Conservation (phyloP, 345 rosid species). For the Eucalyptus leucophloia region DNA sequence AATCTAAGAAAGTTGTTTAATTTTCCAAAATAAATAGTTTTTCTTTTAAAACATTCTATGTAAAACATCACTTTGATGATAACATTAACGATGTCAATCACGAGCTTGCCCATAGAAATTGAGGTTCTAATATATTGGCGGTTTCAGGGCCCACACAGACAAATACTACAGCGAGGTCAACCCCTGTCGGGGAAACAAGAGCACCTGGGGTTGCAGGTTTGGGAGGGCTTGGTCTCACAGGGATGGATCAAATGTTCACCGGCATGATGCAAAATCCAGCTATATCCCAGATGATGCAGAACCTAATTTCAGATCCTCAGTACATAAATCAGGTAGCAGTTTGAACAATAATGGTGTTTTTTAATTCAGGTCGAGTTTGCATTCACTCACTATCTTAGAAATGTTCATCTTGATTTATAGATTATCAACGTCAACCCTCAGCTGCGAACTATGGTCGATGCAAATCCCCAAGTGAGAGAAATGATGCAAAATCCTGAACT, state of each 20-base stretch:
- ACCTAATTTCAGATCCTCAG: conserved; percentile 64
- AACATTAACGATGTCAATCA: not conserved
- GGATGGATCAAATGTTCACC: conserved; percentile 35
- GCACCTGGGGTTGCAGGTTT: conserved; percentile 43
- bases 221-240: conserved; percentile 62
- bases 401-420: conserved; percentile 8
- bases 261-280: conserved; percentile 72
- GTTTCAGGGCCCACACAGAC: conserved; percentile 35
- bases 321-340: conserved; percentile 67
- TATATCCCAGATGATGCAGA: conserved; percentile 79
- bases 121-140: not conserved
- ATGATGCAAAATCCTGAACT: conserved; percentile 86
- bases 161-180: conserved; percentile 36
- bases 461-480: conserved; percentile 72
- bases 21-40: not conserved
- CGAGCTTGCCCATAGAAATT: not conserved
- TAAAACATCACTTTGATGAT: not conserved
- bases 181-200: conserved; percentile 38
- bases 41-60: not conserved
- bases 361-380: not conserved
- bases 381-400: not conserved
- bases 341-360: not conserved
- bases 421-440: conserved; percentile 46
- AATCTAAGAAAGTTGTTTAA: not conserved
- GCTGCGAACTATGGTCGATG: conserved; percentile 41